Percentiles rank a stretch among this genome's conserved stretches.
Conservation (phyloP, 495 filamentous ascomycete species). For the Penicillium silybi region DNA sequence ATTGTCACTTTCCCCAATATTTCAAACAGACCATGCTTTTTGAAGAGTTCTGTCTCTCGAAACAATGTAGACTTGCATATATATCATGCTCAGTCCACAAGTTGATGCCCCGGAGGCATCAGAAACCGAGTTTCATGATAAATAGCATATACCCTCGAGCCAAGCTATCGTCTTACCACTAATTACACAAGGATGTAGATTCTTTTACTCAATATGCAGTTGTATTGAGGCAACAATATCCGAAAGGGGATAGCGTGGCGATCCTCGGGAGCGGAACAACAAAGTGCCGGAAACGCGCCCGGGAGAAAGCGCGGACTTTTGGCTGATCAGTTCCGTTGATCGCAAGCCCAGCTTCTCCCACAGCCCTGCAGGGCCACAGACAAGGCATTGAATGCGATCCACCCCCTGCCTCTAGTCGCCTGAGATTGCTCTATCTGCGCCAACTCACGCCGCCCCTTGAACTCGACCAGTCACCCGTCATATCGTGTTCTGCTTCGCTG, state of each 20-base stretch:
- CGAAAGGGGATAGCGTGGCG: neutral
- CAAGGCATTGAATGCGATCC: conserved; percentile 19
- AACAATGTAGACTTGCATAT: no score
- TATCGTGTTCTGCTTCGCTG: conserved; percentile 6
- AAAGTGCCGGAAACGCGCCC: conserved; percentile 19
- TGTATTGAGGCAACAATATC: neutral
- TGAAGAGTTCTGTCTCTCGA: no score
- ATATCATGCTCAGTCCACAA: no score
- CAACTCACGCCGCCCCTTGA: neutral
- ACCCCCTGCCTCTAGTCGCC: conserved; percentile 7
- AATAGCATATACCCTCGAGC: no score
- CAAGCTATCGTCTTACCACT: no score
- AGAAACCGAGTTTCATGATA: no score
- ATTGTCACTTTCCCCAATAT: no score
- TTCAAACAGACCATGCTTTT: no score
- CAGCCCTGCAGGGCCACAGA: conserved; percentile 19
- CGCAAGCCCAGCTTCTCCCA: conserved; percentile 17
- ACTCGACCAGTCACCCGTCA: neutral
- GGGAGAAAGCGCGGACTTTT: conserved; percentile 29
- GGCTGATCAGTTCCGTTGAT: conserved; percentile 29
- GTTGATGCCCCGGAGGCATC: no score
- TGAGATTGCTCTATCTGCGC: neutral
- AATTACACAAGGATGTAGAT: no score
- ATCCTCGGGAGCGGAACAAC: conserved; percentile 12
- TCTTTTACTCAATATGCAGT: no score